Base-by-base conservation (phyloP, 2,329 filamentous ascomycete genomes). In the Neonectria magnoliae region DNA sequence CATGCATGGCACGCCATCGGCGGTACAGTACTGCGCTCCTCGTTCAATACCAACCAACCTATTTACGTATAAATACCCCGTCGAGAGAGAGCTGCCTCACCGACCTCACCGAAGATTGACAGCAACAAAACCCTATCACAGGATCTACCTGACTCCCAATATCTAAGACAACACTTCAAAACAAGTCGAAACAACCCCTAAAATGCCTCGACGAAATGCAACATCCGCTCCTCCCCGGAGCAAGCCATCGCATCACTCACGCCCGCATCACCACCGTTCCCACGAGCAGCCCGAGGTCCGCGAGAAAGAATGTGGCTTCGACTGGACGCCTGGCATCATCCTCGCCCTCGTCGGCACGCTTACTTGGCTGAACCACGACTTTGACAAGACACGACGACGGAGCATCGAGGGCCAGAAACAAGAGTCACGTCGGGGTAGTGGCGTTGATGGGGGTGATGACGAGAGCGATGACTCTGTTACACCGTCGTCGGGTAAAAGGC, bases 351-450 rank as follows among this genome's bases (percentile, higher is more conserved):
- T 79, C 16, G 80, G 78, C 6, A 72, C 78, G 18, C 70, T 76
- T 14, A 70, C 80, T 1, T 71, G 73, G n/a, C 80, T 81, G 69
- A 79, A 80, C 62, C 78, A 81, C 65, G 80, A 83, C 64, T 78
- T 73, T 31, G 64, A 73, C 11, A 66, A 65, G 41, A 56, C 60
- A 18, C 20, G 50, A 2, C 27, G 48, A 22, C 36, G 45, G 48
- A 56, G 42, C 20, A 22, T 56, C 11, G 52, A 57, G 38, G 44
- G 38, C n/a, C 51, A 60, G 25, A 27, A 57, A 58, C 31, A 59
- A 62, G 52, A 63, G 25, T 9, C 61, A 64, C 25, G 62, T 66
- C 20, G 27, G 41, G 7, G 11, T 22, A 5, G 44, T 3, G 47
- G 38, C 13, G 8, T 18, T 2, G 27, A 38, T 10, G 9, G 25